phyloP scores from a whole-genome alignment of 768 basidiomycete species.

The Amanita rimosa region DNA sequence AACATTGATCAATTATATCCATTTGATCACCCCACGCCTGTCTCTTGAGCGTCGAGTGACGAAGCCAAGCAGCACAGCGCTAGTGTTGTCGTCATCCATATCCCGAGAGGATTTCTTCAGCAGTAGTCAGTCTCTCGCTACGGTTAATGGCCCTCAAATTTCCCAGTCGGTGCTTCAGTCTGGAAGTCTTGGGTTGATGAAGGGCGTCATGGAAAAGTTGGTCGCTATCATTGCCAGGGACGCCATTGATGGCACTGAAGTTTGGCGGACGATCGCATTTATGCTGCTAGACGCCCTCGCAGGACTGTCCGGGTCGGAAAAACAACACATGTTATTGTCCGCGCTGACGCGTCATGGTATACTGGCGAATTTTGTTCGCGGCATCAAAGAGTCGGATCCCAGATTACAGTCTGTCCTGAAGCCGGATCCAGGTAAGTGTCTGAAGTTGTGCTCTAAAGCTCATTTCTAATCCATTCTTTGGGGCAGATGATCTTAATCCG shows the following conservation, averaged over 20 bases:
- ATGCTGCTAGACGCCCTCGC: constrained; percentile 78
- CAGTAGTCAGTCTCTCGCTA: constrained; percentile 25
- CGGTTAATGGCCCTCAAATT: constrained; percentile 13
- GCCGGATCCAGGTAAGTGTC: constrained; percentile 74
- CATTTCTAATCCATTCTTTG: neutral
- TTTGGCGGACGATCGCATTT: constrained; percentile 95
- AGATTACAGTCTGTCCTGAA: constrained; percentile 68
- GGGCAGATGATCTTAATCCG: constrained; percentile 74
- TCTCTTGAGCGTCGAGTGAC: constrained; percentile 12
- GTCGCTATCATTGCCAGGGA: constrained; percentile 72
- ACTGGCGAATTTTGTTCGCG: constrained; percentile 69
- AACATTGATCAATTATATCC: constrained; percentile 78
- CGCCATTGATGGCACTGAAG: constrained; percentile 89
- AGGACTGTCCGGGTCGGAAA: constrained; percentile 59
- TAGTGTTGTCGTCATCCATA: constrained; percentile 27
- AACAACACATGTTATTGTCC: constrained; percentile 48
- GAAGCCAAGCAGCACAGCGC: constrained; percentile 13
- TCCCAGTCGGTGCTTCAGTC: constrained; percentile 35
- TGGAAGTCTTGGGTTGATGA: constrained; percentile 58
- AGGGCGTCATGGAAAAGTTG: constrained; percentile 58
- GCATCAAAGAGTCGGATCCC: constrained; percentile 74
- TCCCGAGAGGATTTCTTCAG: constrained; percentile 28
- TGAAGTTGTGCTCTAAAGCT: neutral
- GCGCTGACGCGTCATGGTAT: constrained; percentile 65
- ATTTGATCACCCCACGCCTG: constrained; percentile 43